Evolutionary conservation across 2,329 filamentous ascomycete species (phyloP).

Genomic region (Diaporthe sp.): DNA sequence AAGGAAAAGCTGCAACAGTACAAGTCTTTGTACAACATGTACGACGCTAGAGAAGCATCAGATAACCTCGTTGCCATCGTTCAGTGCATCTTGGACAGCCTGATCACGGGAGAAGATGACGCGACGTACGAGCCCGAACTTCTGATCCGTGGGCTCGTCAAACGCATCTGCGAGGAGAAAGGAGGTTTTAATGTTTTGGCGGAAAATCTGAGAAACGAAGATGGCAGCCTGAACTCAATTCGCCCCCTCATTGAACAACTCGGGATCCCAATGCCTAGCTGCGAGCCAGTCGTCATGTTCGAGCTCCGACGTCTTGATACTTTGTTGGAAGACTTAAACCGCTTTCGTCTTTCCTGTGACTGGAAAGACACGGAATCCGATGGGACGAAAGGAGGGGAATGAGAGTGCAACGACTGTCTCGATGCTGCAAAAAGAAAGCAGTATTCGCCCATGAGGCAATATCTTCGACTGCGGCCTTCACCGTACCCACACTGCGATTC

Average conservation of each 20-base stretch:
- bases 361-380: no score
- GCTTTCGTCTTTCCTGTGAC: no score
- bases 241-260: neutral
- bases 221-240: neutral
- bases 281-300: neutral
- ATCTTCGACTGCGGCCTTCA: no score
- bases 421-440: no score
- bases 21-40: neutral
- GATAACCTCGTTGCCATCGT: rapidly evolving
- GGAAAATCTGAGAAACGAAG: neutral
- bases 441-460: no score
- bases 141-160: neutral
- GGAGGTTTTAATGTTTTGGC: neutral
- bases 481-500: no score
- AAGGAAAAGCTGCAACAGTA: neutral
- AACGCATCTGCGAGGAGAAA: neutral
- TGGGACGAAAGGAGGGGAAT: no score
- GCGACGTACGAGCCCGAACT: no score
- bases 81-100: neutral
- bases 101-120: neutral
- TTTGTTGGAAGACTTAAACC: neutral
- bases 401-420: no score
- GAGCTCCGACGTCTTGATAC: neutral
- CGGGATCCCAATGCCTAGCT: neutral
- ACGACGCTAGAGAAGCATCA: neutral